These are phyloP conservation scores for Artemisia argyi DNA, from an alignment of 129 eudicot species.

Conservation along the genomic window DNA sequence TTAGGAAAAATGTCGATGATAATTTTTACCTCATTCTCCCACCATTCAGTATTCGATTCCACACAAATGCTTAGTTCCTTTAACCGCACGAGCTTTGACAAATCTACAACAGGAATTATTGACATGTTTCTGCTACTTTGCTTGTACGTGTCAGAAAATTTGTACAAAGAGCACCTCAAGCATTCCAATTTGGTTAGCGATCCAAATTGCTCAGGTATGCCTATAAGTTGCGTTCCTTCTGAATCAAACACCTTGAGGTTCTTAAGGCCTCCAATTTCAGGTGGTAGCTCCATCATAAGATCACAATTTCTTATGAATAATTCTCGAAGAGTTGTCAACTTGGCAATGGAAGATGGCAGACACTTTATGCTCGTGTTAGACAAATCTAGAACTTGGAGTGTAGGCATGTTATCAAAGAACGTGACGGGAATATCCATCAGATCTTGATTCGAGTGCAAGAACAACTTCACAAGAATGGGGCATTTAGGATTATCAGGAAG, in stretches of 20 bases:
- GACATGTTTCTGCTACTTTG: neutral
- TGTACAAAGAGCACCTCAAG: conserved; percentile 24
- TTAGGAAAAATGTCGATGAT: conserved; percentile 3
- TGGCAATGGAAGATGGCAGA: conserved; percentile 29
- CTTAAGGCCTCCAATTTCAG: conserved; percentile 23
- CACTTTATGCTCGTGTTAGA: conserved; percentile 30
- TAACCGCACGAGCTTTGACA: conserved; percentile 12
- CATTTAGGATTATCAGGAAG: conserved; percentile 22
- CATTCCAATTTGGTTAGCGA: conserved; percentile 21
- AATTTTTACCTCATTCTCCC: conserved; percentile 18
- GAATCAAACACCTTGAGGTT: conserved; percentile 30
- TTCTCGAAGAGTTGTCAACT: conserved; percentile 14
- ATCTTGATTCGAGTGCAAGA: conserved; percentile 21
- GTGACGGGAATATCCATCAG: conserved; percentile 13
- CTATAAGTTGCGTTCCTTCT: conserved; percentile 23
- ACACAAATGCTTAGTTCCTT: conserved; percentile 21
- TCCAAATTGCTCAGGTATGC: conserved; percentile 22
- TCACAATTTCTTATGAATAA: conserved; percentile 26
- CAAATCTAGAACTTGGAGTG: conserved; percentile 33
- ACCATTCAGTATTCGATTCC: conserved; percentile 19
- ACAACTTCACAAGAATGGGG: conserved; percentile 16
- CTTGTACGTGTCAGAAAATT: neutral
- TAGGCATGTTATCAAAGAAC: conserved; percentile 32
- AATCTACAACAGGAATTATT: neutral
- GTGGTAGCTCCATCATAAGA: conserved; percentile 30